Conservation (phyloP, 305 asterid genomes). For the Solanum aculeatissimum region DNA sequence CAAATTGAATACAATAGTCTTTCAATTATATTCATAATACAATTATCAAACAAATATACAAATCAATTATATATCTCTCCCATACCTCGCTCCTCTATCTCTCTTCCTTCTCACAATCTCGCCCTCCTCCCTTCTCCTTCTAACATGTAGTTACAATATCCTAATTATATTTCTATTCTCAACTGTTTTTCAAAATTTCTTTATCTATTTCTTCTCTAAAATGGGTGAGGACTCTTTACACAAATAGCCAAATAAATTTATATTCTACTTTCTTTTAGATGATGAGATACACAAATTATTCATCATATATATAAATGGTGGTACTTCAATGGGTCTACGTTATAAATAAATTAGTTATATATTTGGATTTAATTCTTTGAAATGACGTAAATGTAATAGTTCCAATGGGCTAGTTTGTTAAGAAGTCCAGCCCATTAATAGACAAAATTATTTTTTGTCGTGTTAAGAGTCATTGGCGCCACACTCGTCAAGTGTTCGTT, state of each 20-base stretch:
- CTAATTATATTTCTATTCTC: too few species aligned
- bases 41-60: too few species aligned
- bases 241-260: not conserved
- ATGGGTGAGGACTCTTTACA: not conserved
- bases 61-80: too few species aligned
- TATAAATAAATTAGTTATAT: not conserved
- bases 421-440: not conserved
- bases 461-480: not conserved
- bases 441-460: not conserved
- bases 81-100: too few species aligned
- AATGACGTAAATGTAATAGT: not conserved
- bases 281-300: too few species aligned
- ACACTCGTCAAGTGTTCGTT: not conserved
- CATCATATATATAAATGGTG: not conserved
- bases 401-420: not conserved
- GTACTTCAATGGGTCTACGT: not conserved
- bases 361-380: not conserved
- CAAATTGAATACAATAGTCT: too few species aligned
- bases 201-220: too few species aligned
- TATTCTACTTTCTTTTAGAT: not conserved
- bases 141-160: too few species aligned
- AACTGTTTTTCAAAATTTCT: not conserved
- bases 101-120: too few species aligned
- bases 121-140: too few species aligned
- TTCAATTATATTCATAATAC: too few species aligned